phyloP scores from a whole-genome alignment of 495 filamentous ascomycete species.

The Penicillium daleae region DNA sequence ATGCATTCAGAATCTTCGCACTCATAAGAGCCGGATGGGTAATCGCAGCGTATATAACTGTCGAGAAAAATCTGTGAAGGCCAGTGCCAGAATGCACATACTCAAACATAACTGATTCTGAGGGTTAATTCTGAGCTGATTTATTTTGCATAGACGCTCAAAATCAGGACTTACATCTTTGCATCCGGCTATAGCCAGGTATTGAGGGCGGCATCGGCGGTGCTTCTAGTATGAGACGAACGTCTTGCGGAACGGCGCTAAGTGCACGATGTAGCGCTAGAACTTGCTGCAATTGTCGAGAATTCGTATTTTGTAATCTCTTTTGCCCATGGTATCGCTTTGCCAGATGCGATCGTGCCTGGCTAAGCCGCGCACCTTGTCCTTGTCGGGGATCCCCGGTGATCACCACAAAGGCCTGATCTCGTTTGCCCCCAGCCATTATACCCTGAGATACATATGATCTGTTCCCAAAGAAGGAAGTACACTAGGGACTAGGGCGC shows the following conservation, averaged over 20 bases:
- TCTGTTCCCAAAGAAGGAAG: background rate
- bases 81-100: background rate
- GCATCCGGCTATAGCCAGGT: background rate
- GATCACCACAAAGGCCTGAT: slow-evolving; percentile 2
- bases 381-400: background rate
- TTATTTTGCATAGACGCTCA: too few species aligned
- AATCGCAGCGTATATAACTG: background rate
- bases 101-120: background rate
- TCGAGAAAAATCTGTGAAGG: background rate
- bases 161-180: background rate
- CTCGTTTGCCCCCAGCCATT: background rate
- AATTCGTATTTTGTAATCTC: background rate
- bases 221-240: background rate
- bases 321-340: background rate
- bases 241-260: background rate
- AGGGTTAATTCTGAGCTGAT: too few species aligned
- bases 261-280: background rate
- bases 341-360: slow-evolving; percentile 1
- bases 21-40: background rate
- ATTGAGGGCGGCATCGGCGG: background rate
- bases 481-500: background rate
- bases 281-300: background rate
- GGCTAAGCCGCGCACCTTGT: background rate
- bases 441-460: background rate
- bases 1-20: background rate